phyloP scores from a whole-genome alignment of 2,329 filamentous ascomycete species.

The Akanthomyces muscarius region DNA sequence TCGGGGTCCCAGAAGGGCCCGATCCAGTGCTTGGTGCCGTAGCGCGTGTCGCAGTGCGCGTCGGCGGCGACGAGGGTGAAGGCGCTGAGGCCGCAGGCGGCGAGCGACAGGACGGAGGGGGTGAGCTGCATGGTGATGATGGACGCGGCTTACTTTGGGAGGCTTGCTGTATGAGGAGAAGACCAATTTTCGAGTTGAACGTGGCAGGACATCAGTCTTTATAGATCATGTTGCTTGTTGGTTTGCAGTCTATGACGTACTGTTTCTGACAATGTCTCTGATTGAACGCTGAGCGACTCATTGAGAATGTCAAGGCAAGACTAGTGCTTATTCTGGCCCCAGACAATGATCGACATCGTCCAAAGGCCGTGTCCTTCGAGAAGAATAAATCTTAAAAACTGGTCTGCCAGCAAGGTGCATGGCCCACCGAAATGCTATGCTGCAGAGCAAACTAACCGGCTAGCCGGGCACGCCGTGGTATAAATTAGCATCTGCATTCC shows the following conservation, averaged over 20 bases:
- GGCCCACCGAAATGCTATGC: not conserved
- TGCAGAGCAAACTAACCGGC: not conserved
- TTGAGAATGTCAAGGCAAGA: not conserved
- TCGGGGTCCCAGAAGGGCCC: conserved; percentile 15
- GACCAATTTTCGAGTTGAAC: not conserved
- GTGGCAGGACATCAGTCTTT: not conserved
- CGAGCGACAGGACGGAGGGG: not conserved
- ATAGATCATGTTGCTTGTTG: not conserved
- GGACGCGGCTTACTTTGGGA: not conserved
- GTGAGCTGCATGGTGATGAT: conserved; percentile 8
- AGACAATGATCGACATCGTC: not conserved
- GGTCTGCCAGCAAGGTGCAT: not conserved
- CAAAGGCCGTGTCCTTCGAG: not conserved
- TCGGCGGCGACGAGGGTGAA: conserved; percentile 4
- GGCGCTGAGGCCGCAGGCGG: not conserved
- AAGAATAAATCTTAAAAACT: conserved; percentile 2
- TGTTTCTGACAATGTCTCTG: not conserved
- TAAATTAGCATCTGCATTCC: not conserved
- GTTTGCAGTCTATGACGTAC: conserved; percentile 5
- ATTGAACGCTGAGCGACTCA: not conserved
- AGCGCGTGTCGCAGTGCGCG: conserved; percentile 15
- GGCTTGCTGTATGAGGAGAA: not conserved
- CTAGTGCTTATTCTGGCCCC: conserved; percentile 8
- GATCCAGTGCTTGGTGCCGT: conserved; percentile 17
- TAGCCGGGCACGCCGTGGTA: not conserved